These are phyloP conservation scores for Rhodamnia rubescens DNA, from an alignment of 345 rosid species.

Conservation along the genomic window DNA sequence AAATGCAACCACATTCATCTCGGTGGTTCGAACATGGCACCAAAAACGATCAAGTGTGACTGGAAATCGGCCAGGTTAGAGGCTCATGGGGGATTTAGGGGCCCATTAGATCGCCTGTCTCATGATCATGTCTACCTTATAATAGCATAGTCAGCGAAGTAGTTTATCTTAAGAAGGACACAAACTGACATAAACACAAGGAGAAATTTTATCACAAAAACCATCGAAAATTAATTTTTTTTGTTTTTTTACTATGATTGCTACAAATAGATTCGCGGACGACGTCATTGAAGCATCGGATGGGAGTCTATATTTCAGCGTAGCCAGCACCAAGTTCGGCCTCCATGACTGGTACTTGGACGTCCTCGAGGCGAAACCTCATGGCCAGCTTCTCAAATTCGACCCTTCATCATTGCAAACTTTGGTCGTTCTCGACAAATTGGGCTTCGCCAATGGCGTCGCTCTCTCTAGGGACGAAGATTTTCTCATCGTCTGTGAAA, in stretches of 20 bases:
- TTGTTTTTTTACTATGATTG: neutral
- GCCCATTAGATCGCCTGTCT: neutral
- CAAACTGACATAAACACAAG: neutral
- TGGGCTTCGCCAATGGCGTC: conserved; percentile 39
- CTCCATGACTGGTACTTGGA: conserved; percentile 27
- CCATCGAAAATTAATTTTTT: neutral
- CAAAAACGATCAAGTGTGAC: neutral
- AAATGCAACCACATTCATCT: neutral
- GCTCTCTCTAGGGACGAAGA: conserved; percentile 33
- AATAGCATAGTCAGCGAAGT: too few relatives aligned
- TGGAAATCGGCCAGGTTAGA: neutral
- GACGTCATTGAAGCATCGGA: conserved; percentile 47
- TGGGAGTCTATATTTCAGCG: conserved; percentile 39
- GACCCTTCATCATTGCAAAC: conserved; percentile 27
- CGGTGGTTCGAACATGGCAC: neutral
- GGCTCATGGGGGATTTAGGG: neutral
- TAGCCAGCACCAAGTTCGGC: conserved; percentile 35
- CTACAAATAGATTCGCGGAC: conserved; percentile 27
- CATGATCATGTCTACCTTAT: neutral
- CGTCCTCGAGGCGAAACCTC: conserved; percentile 38
- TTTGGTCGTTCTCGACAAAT: conserved; percentile 18
- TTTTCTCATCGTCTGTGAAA: conserved; percentile 32
- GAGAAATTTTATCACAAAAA: neutral
- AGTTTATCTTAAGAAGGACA: neutral
- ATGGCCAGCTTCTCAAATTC: conserved; percentile 42